Percentiles rank a stretch among this genome's conserved stretches.
phyloP scores from a whole-genome alignment of 305 asterid species.

The Salvia sclarea region DNA sequence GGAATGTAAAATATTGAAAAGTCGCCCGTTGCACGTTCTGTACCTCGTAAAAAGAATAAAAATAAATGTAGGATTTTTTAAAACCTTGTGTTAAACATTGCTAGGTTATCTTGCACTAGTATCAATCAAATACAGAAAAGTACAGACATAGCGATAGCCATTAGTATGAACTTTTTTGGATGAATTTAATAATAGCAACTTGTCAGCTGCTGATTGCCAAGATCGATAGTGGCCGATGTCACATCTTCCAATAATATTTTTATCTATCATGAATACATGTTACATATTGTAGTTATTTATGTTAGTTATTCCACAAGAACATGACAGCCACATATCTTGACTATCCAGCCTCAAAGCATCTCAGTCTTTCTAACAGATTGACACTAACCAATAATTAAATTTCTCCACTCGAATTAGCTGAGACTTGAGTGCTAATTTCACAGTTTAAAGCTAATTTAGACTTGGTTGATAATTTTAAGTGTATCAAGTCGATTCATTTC shows the following conservation, averaged over 20 bases:
- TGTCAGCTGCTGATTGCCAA: neutral
- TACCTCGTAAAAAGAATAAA: neutral
- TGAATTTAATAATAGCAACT: neutral
- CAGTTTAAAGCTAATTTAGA: neutral
- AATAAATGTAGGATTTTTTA: neutral
- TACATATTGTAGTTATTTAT: neutral
- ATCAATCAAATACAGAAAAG: neutral
- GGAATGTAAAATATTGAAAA: conserved; percentile 1
- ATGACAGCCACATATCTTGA: neutral
- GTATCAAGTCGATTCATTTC: neutral
- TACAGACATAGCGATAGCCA: too few species aligned
- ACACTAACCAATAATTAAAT: neutral
- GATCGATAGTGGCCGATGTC: neutral
- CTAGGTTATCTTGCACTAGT: neutral
- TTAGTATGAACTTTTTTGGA: too few species aligned
- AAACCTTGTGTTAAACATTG: neutral
- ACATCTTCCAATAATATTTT: too few species aligned
- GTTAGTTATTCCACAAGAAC: neutral
- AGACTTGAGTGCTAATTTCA: neutral
- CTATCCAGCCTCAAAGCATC: neutral
- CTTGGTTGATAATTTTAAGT: neutral
- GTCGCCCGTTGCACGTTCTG: neutral
- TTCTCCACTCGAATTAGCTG: neutral
- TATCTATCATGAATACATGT: neutral
- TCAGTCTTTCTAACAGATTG: neutral